Percentiles rank a stretch among this genome's conserved stretches.
Conservation (phyloP, 2,329 filamentous ascomycete genomes). For the Colletotrichum sp. region DNA sequence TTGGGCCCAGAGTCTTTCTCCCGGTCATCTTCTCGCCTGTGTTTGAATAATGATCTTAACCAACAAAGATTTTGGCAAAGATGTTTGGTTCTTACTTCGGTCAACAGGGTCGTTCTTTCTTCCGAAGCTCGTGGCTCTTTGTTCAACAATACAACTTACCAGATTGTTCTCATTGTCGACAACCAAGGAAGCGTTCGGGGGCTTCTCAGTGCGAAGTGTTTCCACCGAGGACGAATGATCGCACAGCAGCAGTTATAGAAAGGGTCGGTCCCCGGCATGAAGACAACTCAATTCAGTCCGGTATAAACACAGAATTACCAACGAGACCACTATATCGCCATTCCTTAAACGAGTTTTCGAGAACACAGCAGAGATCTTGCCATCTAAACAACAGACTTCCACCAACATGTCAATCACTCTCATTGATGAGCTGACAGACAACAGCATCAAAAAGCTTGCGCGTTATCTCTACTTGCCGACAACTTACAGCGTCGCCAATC, state of each 20-base stretch:
- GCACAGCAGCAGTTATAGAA: background rate
- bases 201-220: background rate
- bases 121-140: background rate
- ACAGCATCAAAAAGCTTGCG: conserved; percentile 36
- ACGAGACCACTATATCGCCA: background rate
- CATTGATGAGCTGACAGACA: conserved; percentile 24
- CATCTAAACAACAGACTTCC: background rate
- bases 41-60: background rate
- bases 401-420: conserved; percentile 3
- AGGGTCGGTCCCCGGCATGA: background rate
- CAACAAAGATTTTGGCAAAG: background rate
- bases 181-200: background rate
- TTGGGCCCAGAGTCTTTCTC: background rate
- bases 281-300: background rate
- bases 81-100: background rate
- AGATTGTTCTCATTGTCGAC: background rate
- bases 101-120: background rate
- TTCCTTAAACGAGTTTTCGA: background rate
- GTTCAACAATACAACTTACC: background rate
- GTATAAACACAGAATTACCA: background rate
- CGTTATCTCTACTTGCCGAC: conserved; percentile 41
- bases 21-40: background rate
- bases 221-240: background rate
- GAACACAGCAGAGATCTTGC: background rate
- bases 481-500: conserved; percentile 30